Conservation (phyloP, 768 basidiomycete genomes). For the Dendrothele bispora region DNA sequence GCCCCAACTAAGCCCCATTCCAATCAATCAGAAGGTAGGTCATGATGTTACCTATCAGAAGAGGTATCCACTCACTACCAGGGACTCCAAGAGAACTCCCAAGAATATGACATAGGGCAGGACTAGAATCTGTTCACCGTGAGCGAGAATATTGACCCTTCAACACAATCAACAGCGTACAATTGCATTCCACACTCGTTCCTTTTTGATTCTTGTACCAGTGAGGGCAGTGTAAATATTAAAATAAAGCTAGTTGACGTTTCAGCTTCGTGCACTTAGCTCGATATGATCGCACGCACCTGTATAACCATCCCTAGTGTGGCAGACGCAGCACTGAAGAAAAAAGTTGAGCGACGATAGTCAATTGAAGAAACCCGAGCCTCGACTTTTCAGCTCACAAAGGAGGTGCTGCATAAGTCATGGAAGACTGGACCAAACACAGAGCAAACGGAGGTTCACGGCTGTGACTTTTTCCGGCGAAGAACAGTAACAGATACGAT, state of each 20-base stretch:
- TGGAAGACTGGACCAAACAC: slow-evolving; percentile 29
- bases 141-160: background rate
- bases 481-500: slow-evolving; percentile 31
- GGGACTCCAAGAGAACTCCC: background rate
- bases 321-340: background rate
- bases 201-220: background rate
- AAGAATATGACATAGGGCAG: background rate
- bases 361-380: background rate
- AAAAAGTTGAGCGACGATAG: too few relatives aligned
- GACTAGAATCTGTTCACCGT: background rate
- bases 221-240: background rate
- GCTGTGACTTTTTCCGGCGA: slow-evolving; percentile 29
- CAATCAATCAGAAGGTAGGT: background rate
- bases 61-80: background rate
- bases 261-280: background rate
- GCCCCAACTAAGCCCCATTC: background rate
- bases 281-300: background rate
- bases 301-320: slow-evolving; percentile 1
- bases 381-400: slow-evolving; percentile 21
- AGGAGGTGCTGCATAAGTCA: slow-evolving; percentile 32
- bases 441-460: slow-evolving; percentile 18
- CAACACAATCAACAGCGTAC: background rate
- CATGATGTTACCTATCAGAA: background rate
- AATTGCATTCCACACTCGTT: background rate
- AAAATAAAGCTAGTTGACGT: background rate